A percentile compares a stretch with the other conserved stretches of the same genome.
Evolutionary conservation across 371 early-diverging fungal species (phyloP).

Genomic region (Mortierella sp.): DNA sequence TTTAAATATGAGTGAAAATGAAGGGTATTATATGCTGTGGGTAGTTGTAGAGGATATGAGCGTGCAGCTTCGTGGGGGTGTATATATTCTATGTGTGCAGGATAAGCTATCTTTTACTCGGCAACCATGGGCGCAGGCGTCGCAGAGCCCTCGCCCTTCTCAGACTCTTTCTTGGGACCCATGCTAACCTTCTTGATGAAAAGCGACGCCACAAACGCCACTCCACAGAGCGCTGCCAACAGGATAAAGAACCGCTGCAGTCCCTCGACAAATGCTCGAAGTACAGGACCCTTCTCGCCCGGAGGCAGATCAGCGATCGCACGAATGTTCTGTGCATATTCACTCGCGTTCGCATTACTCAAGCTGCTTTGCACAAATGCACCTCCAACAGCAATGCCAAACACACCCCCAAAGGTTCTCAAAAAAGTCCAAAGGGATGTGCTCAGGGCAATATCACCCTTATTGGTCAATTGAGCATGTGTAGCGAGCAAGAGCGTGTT

Average conservation of each 20-base stretch:
- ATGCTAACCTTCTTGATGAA: slow-evolving; percentile 41
- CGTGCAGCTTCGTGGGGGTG: too few relatives aligned
- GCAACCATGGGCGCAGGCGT: slow-evolving; percentile 13
- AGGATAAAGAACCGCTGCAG: slow-evolving; percentile 73
- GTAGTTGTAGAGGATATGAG: too few relatives aligned
- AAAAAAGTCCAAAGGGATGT: slow-evolving; percentile 53
- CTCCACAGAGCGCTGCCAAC: slow-evolving; percentile 53
- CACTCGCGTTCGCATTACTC: slow-evolving; percentile 23
- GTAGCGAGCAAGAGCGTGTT: slow-evolving; percentile 36
- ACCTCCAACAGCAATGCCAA: slow-evolving; percentile 49
- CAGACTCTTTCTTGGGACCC: slow-evolving; percentile 27
- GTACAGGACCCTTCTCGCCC: slow-evolving; percentile 48
- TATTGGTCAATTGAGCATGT: slow-evolving; percentile 44
- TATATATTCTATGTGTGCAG: too few relatives aligned
- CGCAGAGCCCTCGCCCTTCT: slow-evolving; percentile 5
- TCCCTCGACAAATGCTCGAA: slow-evolving; percentile 70
- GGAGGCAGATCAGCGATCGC: slow-evolving; percentile 27
- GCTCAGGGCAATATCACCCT: slow-evolving; percentile 36
- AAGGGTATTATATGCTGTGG: too few relatives aligned
- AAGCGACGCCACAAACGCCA: slow-evolving; percentile 25
- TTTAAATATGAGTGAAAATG: too few relatives aligned
- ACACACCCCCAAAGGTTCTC: slow-evolving; percentile 44
- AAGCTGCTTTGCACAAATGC: slow-evolving; percentile 43
- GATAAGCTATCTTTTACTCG: too few relatives aligned
- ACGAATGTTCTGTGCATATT: slow-evolving; percentile 43